Conservation (phyloP, 2,329 filamentous ascomycete species). For the Fusarium fracticaudum region DNA sequence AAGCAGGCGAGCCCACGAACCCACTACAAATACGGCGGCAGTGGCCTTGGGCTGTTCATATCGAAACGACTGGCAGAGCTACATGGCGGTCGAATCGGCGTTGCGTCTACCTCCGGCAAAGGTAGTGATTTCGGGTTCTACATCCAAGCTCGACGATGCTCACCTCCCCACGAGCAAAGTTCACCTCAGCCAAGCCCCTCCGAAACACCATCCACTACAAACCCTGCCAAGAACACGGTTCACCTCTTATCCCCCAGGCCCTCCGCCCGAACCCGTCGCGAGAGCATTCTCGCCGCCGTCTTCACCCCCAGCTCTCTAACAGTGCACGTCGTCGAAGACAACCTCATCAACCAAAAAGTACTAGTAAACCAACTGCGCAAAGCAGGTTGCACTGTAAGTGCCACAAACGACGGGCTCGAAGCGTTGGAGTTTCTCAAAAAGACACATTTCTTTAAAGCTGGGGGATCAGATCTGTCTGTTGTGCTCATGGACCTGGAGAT, state of each 20-base stretch:
- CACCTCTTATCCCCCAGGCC: neutral
- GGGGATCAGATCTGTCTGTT: slow-evolving; percentile 47
- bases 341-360: slow-evolving; percentile 74
- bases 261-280: neutral
- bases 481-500: slow-evolving; percentile 60
- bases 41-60: slow-evolving; percentile 72
- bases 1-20: slow-evolving; percentile 65
- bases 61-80: slow-evolving; percentile 70
- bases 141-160: slow-evolving; percentile 62
- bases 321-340: slow-evolving; percentile 73
- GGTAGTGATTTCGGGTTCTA: slow-evolving; percentile 73
- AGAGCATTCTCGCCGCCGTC: neutral
- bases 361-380: slow-evolving; percentile 71
- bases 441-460: slow-evolving; percentile 43
- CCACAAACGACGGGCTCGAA: slow-evolving; percentile 71
- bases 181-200: neutral
- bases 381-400: slow-evolving; percentile 66
- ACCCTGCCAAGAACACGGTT: neutral
- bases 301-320: slow-evolving; percentile 51
- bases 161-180: slow-evolving; percentile 25
- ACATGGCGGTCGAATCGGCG: slow-evolving; percentile 72
- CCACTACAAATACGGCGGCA: slow-evolving; percentile 70
- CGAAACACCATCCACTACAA: neutral
- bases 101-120: slow-evolving; percentile 64
- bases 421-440: slow-evolving; percentile 53